Conservation (phyloP, 768 basidiomycete species). For the Termitomyces sp. region DNA sequence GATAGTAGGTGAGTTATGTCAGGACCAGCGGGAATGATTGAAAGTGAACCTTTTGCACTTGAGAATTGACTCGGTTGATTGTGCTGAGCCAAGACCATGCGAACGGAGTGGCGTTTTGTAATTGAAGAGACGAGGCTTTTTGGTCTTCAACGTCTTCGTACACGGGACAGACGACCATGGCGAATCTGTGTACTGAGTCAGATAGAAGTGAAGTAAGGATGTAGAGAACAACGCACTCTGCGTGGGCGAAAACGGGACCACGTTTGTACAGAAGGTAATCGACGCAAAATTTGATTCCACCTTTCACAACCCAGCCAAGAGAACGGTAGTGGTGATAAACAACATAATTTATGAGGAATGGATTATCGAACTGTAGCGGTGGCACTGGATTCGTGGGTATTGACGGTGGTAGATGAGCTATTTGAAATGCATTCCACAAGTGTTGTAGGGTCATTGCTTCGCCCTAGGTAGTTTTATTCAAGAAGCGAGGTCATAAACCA, state of each 20-base stretch:
- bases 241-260: conserved; percentile 92
- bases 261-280: conserved; percentile 93
- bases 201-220: neutral
- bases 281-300: conserved; percentile 95
- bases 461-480: conserved; percentile 29
- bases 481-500: neutral
- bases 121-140: conserved; percentile 51
- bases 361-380: conserved; percentile 71
- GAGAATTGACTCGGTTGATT: conserved; percentile 91
- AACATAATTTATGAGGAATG: conserved; percentile 85
- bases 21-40: neutral
- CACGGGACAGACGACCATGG: conserved; percentile 82
- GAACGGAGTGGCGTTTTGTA: conserved; percentile 67
- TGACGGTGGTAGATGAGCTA: conserved; percentile 39
- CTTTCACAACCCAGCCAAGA: conserved; percentile 94
- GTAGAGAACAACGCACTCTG: conserved; percentile 60
- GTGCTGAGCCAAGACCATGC: conserved; percentile 97
- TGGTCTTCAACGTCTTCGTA: conserved; percentile 82
- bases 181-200: conserved; percentile 53
- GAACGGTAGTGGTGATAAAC: conserved; percentile 94
- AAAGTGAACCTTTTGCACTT: conserved; percentile 82
- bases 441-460: conserved; percentile 48
- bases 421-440: conserved; percentile 64
- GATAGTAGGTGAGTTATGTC: neutral
- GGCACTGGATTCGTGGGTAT: conserved; percentile 21